Conservation (phyloP, 1,284 basidiomycete species). For the Tilletia setariae region DNA sequence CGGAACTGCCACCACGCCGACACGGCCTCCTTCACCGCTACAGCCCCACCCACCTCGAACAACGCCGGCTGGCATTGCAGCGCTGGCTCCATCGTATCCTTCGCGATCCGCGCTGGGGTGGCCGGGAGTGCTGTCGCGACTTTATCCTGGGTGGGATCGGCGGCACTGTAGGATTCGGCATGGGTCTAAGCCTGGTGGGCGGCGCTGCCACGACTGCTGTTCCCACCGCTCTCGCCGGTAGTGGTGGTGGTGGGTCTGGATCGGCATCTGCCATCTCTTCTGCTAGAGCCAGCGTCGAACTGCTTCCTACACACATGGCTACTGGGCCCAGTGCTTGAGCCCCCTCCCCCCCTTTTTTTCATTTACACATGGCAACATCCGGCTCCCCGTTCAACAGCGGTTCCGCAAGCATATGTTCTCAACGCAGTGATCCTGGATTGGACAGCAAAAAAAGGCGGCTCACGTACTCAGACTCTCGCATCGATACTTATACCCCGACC, state of each 20-base stretch:
- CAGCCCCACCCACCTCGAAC: conserved; percentile 38
- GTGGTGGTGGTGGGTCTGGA: background rate
- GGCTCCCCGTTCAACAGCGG: too few relatives aligned
- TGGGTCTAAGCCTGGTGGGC: background rate
- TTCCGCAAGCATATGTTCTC: too few relatives aligned
- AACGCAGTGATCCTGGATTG: too few relatives aligned
- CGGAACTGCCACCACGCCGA: conserved; percentile 31
- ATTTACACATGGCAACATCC: too few relatives aligned
- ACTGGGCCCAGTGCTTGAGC: too few relatives aligned
- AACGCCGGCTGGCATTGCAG: conserved; percentile 40
- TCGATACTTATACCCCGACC: too few relatives aligned
- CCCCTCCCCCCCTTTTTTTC: too few relatives aligned
- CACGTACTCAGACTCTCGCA: too few relatives aligned
- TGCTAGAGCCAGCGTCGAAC: too few relatives aligned
- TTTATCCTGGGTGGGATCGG: conserved; percentile 7
- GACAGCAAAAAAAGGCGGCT: too few relatives aligned
- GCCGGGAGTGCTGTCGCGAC: background rate
- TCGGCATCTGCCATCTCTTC: background rate
- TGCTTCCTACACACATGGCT: too few relatives aligned
- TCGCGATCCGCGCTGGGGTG: conserved; percentile 40
- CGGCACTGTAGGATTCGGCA: background rate
- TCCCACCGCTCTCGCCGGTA: background rate
- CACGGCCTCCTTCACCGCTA: conserved; percentile 44
- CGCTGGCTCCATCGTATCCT: conserved; percentile 38
- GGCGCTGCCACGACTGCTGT: background rate